These are phyloP conservation scores for Penicillium bialowiezense DNA, from an alignment of 495 filamentous ascomycete genomes.

Conservation along the genomic window DNA sequence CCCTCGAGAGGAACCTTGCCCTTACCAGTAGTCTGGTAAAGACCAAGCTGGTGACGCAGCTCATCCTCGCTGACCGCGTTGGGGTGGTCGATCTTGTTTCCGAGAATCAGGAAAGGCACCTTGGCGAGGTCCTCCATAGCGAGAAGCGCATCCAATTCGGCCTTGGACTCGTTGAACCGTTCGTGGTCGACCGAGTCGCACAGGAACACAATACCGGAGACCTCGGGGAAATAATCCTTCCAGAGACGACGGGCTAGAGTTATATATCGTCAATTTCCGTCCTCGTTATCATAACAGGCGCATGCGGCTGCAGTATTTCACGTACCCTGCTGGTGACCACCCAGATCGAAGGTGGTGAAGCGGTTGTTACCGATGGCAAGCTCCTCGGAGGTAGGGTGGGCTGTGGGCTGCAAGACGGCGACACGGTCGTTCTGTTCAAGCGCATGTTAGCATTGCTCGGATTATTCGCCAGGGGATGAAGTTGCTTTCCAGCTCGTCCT, in stretches of 20 bases:
- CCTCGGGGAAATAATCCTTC: conserved; percentile 99
- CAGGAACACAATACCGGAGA: conserved; percentile 95
- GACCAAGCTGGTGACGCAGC: conserved; percentile 79
- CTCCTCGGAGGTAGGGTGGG: conserved; percentile 93
- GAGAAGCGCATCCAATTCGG: conserved; percentile 89
- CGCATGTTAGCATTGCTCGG: conserved; percentile 20
- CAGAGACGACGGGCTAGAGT: conserved; percentile 86
- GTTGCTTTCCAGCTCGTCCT: too few species aligned
- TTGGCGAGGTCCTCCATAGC: conserved; percentile 90
- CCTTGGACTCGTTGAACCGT: conserved; percentile 89
- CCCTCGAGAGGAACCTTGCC: conserved; percentile 94
- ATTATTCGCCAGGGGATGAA: too few species aligned
- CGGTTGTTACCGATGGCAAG: conserved; percentile 93
- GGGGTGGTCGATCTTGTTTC: conserved; percentile 99
- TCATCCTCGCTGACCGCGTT: conserved; percentile 94
- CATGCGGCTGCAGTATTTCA: conserved; percentile 3
- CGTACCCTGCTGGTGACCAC: conserved; percentile 93
- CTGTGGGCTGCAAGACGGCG: conserved; percentile 84
- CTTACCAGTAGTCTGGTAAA: conserved; percentile 98
- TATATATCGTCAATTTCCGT: neutral
- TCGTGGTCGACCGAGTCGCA: conserved; percentile 97
- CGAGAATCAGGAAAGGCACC: conserved; percentile 92
- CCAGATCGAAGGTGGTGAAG: conserved; percentile 97
- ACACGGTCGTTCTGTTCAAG: conserved; percentile 81
- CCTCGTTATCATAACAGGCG: too few species aligned